Evolutionary conservation across 768 basidiomycete species (phyloP).

Genomic region (Chalciporus chontae): DNA sequence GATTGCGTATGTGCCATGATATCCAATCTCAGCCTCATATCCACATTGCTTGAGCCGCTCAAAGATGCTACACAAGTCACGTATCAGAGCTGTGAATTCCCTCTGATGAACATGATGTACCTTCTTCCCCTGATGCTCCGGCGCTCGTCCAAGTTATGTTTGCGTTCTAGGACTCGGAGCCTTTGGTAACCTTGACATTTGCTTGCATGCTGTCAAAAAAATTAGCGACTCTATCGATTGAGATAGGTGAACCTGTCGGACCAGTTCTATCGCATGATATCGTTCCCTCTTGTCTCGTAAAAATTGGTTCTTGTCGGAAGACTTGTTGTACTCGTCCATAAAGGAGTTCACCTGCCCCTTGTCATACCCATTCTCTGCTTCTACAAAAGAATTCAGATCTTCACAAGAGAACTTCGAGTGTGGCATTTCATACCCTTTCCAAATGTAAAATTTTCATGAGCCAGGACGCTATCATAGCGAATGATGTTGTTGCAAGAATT

Average conservation of each 20-base stretch:
- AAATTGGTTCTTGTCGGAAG: slow-evolving; percentile 1
- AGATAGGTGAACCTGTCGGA: background rate
- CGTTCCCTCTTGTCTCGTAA: background rate
- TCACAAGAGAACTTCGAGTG: background rate
- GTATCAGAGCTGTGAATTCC: background rate
- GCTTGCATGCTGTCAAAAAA: slow-evolving; percentile 2
- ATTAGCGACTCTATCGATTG: background rate
- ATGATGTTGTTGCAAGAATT: background rate
- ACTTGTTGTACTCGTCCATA: background rate
- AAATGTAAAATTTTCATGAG: background rate
- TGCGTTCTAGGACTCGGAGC: background rate
- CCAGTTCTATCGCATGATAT: background rate
- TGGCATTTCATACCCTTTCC: background rate
- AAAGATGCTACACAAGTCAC: slow-evolving; percentile 3
- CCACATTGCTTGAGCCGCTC: slow-evolving; percentile 4
- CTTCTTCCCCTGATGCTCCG: background rate
- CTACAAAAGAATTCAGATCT: background rate
- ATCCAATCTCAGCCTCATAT: slow-evolving; percentile 2
- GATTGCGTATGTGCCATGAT: background rate
- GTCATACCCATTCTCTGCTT: slow-evolving; percentile 1
- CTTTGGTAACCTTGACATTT: background rate
- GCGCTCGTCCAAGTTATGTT: background rate
- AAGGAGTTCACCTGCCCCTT: slow-evolving; percentile 11
- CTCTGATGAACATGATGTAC: background rate
- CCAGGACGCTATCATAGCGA: background rate